These are phyloP conservation scores for Solanum chacoense DNA, from an alignment of 305 asterid genomes.

Conservation along the genomic window DNA sequence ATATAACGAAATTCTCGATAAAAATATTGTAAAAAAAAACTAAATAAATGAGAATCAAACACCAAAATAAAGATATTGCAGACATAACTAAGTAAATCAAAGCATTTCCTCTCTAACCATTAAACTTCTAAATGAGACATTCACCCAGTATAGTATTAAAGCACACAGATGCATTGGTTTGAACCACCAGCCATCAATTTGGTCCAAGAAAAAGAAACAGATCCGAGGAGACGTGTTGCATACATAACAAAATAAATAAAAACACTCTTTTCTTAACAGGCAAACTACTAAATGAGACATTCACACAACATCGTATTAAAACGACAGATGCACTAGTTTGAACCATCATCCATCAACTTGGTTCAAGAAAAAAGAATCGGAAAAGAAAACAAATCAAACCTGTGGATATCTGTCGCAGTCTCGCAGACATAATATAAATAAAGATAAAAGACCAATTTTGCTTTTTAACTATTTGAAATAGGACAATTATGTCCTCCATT, in stretches of 20 bases:
- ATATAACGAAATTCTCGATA: background rate
- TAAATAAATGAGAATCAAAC: background rate
- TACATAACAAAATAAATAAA: background rate
- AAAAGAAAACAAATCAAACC: background rate
- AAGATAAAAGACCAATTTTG: background rate
- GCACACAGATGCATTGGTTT: background rate
- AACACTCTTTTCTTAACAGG: background rate
- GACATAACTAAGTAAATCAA: background rate
- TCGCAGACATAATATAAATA: background rate
- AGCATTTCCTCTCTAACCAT: background rate
- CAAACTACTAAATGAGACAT: background rate
- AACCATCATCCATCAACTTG: background rate
- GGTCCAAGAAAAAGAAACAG: background rate
- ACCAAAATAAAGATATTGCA: background rate
- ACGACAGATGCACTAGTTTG: background rate
- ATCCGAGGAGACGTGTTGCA: background rate
- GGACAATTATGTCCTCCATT: background rate
- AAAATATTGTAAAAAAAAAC: background rate
- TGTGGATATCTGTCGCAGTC: background rate
- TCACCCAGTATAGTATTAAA: background rate
- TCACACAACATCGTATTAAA: background rate
- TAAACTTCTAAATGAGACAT: background rate
- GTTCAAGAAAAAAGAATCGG: background rate
- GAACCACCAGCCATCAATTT: background rate
- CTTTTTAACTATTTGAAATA: background rate